Evolutionary conservation across 768 basidiomycete genomes (phyloP).

Genomic region (Mycena crocata): DNA sequence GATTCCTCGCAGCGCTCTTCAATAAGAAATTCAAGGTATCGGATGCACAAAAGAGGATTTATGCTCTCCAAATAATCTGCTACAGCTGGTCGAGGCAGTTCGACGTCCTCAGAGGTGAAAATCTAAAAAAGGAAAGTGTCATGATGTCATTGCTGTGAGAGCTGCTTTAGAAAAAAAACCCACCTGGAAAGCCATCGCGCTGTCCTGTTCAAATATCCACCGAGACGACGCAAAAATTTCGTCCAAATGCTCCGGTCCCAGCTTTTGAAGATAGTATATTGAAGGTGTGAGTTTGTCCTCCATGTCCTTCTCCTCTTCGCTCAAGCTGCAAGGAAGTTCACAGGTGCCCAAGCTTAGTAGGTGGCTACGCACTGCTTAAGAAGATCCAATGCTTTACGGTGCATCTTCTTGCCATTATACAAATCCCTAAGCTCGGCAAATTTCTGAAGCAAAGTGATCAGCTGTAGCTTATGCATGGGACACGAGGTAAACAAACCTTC

Average conservation of each 20-base stretch:
- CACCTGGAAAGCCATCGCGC: slow-evolving; percentile 83
- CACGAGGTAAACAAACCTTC: slow-evolving; percentile 64
- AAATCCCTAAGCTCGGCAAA: slow-evolving; percentile 90
- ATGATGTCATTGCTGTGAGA: not conserved
- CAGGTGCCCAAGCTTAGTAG: not conserved
- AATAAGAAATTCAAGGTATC: slow-evolving; percentile 90
- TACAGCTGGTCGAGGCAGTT: slow-evolving; percentile 83
- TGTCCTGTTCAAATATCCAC: slow-evolving; percentile 87
- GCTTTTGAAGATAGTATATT: slow-evolving; percentile 89
- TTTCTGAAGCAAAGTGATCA: slow-evolving; percentile 66
- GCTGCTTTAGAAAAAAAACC: not conserved
- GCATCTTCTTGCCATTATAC: slow-evolving; percentile 97
- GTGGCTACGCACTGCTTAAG: slow-evolving; percentile 77
- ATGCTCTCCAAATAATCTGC: slow-evolving; percentile 82
- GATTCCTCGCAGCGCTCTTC: slow-evolving; percentile 76
- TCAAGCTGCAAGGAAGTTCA: slow-evolving; percentile 63
- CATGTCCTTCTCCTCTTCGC: slow-evolving; percentile 79
- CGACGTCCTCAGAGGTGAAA: slow-evolving; percentile 95
- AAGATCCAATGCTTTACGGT: slow-evolving; percentile 84
- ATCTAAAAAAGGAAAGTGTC: slow-evolving; percentile 75
- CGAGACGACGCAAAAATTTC: slow-evolving; percentile 85
- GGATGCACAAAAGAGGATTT: slow-evolving; percentile 73
- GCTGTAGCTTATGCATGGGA: not conserved
- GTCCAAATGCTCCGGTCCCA: slow-evolving; percentile 84
- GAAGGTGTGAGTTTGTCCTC: slow-evolving; percentile 87